Conservation (phyloP, 2,329 filamentous ascomycete genomes). For the Aspergillus aculeatus region DNA sequence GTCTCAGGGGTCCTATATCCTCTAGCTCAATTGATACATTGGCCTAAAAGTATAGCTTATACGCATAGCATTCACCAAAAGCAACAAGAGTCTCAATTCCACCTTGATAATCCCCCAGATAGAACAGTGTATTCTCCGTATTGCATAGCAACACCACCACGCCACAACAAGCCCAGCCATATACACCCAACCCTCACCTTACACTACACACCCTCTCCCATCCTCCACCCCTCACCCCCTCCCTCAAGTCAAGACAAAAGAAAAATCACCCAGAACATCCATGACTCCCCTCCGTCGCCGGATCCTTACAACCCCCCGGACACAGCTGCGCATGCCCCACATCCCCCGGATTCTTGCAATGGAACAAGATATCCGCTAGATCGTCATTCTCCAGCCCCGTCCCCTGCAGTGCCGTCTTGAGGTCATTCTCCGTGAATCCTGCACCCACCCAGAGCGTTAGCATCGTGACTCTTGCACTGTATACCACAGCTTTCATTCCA, state of each 20-base stretch:
- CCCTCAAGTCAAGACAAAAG: not conserved
- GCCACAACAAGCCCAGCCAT: no score
- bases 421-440: constrained; percentile 32
- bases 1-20: no score
- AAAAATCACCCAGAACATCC: constrained; percentile 11
- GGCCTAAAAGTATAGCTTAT: no score
- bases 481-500: not conserved
- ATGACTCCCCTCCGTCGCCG: constrained; percentile 31
- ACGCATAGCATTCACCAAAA: no score
- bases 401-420: constrained; percentile 28
- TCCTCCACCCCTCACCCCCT: no score
- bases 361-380: constrained; percentile 32
- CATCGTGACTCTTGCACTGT: not conserved
- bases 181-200: not conserved
- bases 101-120: no score
- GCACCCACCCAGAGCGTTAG: not conserved
- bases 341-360: constrained; percentile 35
- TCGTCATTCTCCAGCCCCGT: constrained; percentile 27
- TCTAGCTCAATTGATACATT: no score
- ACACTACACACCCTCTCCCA: no score
- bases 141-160: no score
- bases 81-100: no score
- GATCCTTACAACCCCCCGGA: constrained; percentile 27
- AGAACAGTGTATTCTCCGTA: no score
- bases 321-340: constrained; percentile 36